phyloP scores from a whole-genome alignment of 2,329 filamentous ascomycete genomes.

The Rutstroemia sp. region DNA sequence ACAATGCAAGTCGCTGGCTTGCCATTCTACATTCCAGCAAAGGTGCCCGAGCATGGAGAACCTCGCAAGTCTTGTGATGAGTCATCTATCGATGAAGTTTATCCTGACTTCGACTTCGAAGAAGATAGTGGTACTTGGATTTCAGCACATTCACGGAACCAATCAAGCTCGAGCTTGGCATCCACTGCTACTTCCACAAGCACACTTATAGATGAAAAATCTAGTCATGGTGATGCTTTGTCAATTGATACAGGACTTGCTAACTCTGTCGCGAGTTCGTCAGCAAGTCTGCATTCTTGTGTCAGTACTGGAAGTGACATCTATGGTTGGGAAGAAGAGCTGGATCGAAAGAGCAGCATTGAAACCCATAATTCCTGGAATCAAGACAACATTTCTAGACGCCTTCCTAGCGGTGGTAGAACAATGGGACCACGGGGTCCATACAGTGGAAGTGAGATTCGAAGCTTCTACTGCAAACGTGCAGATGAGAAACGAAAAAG shows the following conservation, averaged over 20 bases:
- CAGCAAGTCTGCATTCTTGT: slow-evolving; percentile 25
- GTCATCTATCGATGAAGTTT: slow-evolving; percentile 18
- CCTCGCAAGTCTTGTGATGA: slow-evolving; percentile 9
- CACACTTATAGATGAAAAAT: slow-evolving; percentile 20
- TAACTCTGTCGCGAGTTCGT: slow-evolving; percentile 28
- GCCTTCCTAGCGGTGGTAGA: slow-evolving; percentile 18
- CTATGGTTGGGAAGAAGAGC: slow-evolving; percentile 49
- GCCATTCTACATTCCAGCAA: slow-evolving; percentile 26
- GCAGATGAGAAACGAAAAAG: slow-evolving; percentile 22
- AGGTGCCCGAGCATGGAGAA: slow-evolving; percentile 25
- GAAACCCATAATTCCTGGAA: slow-evolving; percentile 20
- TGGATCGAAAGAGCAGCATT: slow-evolving; percentile 29
- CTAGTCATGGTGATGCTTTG: slow-evolving; percentile 13
- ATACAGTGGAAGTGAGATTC: slow-evolving; percentile 1
- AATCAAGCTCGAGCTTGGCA: slow-evolving; percentile 23
- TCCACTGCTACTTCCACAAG: slow-evolving; percentile 19
- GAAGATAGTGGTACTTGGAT: slow-evolving; percentile 24
- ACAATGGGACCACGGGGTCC: slow-evolving; percentile 14
- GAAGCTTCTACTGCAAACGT: slow-evolving; percentile 11
- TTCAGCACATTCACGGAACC: slow-evolving; percentile 20
- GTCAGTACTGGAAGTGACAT: slow-evolving; percentile 32
- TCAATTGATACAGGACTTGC: slow-evolving; percentile 23
- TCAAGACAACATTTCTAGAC: slow-evolving; percentile 11
- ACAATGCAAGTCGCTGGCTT: slow-evolving; percentile 19
- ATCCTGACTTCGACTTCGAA: slow-evolving; percentile 25